These are phyloP conservation scores for Globisporangium yorkense DNA, from an alignment of 352 stramenopile genomes.

Conservation along the genomic window DNA sequence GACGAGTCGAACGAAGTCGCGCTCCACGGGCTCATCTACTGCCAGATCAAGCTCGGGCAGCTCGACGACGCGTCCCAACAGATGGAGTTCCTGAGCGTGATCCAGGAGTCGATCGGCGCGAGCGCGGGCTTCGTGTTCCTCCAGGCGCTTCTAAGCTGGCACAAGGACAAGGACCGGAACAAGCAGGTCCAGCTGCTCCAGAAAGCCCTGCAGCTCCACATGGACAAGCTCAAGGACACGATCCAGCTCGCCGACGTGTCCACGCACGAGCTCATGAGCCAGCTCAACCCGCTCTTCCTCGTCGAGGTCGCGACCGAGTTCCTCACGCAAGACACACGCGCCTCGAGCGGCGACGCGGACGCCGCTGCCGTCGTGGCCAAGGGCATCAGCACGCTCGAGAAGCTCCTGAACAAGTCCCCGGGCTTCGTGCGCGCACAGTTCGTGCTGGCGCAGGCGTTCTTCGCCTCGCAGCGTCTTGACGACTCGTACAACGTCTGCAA, in stretches of 20 bases:
- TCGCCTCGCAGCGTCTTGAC: slow-evolving; percentile 58
- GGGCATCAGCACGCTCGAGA: slow-evolving; percentile 77
- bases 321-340: slow-evolving; percentile 35
- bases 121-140: slow-evolving; percentile 81
- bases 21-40: slow-evolving; percentile 90
- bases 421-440: slow-evolving; percentile 84
- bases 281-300: slow-evolving; percentile 86
- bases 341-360: slow-evolving; percentile 2
- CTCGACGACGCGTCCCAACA: slow-evolving; percentile 89
- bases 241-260: slow-evolving; percentile 60
- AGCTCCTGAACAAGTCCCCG: slow-evolving; percentile 76
- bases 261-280: slow-evolving; percentile 67
- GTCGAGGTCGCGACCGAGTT: slow-evolving; percentile 85
- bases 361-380: slow-evolving; percentile 21
- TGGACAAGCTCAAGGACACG: slow-evolving; percentile 68
- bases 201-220: slow-evolving; percentile 74
- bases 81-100: slow-evolving; percentile 89
- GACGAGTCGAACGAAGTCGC: slow-evolving; percentile 86
- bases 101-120: slow-evolving; percentile 83
- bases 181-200: slow-evolving; percentile 74
- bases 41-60: slow-evolving; percentile 85
- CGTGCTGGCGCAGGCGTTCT: slow-evolving; percentile 77
- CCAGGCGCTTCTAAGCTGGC: slow-evolving; percentile 80
- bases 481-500: slow-evolving; percentile 77
- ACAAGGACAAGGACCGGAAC: slow-evolving; percentile 58